These are phyloP conservation scores for Ogataea ganodermae DNA, from an alignment of 805 yeast species.

Conservation along the genomic window DNA sequence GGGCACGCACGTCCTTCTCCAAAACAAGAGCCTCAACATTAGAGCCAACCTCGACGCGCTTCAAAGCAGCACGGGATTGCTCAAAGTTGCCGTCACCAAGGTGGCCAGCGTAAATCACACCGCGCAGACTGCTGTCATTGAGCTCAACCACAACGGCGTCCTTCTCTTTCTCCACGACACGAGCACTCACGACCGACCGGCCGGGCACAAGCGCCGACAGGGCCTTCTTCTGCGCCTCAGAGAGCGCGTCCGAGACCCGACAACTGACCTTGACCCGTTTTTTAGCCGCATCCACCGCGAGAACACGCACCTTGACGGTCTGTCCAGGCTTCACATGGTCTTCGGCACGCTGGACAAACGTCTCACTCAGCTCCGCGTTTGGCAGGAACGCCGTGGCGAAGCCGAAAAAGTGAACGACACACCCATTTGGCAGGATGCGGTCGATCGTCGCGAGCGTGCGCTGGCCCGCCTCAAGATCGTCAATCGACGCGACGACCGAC, in stretches of 20 bases:
- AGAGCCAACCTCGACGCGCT: conserved; percentile 64
- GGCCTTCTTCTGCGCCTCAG: conserved; percentile 47
- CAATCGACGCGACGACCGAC: conserved; percentile 44
- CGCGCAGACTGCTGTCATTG: conserved; percentile 53
- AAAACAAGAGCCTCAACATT: conserved; percentile 60
- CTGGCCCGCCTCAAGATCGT: conserved; percentile 44
- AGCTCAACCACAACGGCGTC: conserved; percentile 71
- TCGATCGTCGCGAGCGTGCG: conserved; percentile 75
- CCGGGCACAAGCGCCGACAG: conserved; percentile 58
- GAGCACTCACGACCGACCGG: conserved; percentile 57
- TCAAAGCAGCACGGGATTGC: conserved; percentile 66
- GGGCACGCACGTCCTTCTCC: conserved; percentile 62
- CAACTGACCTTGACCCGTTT: conserved; percentile 71
- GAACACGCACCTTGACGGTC: conserved; percentile 70
- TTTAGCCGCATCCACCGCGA: conserved; percentile 54
- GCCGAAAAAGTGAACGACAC: conserved; percentile 81
- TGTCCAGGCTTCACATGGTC: conserved; percentile 84
- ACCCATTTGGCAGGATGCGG: conserved; percentile 73
- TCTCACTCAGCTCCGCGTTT: conserved; percentile 84
- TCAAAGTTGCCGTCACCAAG: conserved; percentile 75
- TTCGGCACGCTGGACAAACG: conserved; percentile 73
- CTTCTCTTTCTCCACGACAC: conserved; percentile 72
- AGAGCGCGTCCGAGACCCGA: conserved; percentile 57
- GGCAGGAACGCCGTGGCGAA: conserved; percentile 79
- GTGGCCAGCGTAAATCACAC: conserved; percentile 74